Conservation (phyloP, 1,284 basidiomycete species). For the Cryptococcus sp. region DNA sequence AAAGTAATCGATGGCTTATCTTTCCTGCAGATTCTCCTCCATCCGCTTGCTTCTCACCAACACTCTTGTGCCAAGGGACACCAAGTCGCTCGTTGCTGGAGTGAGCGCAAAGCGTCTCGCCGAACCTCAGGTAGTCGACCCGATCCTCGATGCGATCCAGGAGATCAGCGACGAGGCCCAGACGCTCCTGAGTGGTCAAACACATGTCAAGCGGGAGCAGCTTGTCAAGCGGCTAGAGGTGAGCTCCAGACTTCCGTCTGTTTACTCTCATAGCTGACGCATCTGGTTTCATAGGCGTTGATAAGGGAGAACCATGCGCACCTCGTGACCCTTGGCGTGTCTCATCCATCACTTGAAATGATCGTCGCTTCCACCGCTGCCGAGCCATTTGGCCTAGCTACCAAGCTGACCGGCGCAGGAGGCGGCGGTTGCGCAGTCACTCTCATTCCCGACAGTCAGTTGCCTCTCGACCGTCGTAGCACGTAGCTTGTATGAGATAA, state of each 20-base stretch:
- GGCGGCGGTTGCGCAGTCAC: constrained; percentile 98
- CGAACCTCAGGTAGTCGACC: constrained; percentile 76
- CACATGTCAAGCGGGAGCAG: constrained; percentile 57
- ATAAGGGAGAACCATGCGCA: constrained; percentile 88
- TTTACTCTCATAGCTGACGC: not conserved
- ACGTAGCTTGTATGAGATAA: too few relatives aligned
- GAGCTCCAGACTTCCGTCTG: not conserved
- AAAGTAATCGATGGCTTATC: not conserved
- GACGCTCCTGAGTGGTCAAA: constrained; percentile 67
- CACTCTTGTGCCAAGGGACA: constrained; percentile 88
- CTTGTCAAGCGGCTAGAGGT: constrained; percentile 57
- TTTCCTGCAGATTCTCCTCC: constrained; percentile 61
- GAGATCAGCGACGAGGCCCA: constrained; percentile 77
- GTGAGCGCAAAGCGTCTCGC: constrained; percentile 60
- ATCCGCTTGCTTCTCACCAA: constrained; percentile 86
- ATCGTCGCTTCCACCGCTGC: constrained; percentile 71
- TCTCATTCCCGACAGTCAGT: constrained; percentile 78
- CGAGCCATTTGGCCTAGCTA: constrained; percentile 70
- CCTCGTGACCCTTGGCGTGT: constrained; percentile 86
- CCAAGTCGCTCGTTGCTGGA: constrained; percentile 88
- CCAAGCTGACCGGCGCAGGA: constrained; percentile 99
- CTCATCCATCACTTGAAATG: constrained; percentile 82
- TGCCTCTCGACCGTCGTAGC: not conserved
- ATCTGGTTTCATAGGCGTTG: constrained; percentile 59
- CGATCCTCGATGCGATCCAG: constrained; percentile 75